Percentiles rank a stretch among this genome's conserved stretches.
phyloP scores from a whole-genome alignment of 768 basidiomycete species.

The Xanthoconium purpureum region DNA sequence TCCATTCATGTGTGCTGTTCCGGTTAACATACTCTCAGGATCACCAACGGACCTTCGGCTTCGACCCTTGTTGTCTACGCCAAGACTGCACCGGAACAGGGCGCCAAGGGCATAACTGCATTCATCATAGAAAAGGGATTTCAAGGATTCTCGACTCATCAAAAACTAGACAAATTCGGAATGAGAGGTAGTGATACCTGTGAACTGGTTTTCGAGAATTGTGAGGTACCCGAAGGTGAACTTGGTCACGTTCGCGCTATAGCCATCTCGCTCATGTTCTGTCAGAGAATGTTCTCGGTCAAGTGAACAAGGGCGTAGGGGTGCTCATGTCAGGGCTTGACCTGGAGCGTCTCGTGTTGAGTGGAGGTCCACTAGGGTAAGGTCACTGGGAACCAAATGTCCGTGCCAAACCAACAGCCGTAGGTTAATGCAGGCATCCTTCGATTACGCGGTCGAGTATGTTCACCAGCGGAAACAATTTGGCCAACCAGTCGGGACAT shows the following conservation, averaged over 20 bases:
- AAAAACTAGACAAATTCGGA: conserved; percentile 92
- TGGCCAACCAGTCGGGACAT: conserved; percentile 79
- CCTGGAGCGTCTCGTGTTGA: conserved; percentile 85
- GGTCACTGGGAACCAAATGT: conserved; percentile 9
- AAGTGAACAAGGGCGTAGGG: conserved; percentile 71
- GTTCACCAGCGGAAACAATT: conserved; percentile 95
- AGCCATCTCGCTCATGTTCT: neutral
- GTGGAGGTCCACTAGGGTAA: conserved; percentile 89
- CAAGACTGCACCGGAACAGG: conserved; percentile 73
- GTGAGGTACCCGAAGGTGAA: conserved; percentile 82
- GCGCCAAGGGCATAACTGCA: conserved; percentile 86
- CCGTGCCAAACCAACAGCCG: conserved; percentile 1
- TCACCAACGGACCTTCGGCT: conserved; percentile 90
- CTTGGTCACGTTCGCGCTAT: neutral
- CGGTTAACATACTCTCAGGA: conserved; percentile 49
- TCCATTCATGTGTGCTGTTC: neutral
- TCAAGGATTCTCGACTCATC: conserved; percentile 82
- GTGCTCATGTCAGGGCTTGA: conserved; percentile 96
- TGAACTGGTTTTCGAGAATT: conserved; percentile 89
- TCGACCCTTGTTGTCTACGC: conserved; percentile 93
- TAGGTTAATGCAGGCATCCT: conserved; percentile 91
- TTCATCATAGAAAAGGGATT: conserved; percentile 86
- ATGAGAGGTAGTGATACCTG: conserved; percentile 97
- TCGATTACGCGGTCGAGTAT: conserved; percentile 84
- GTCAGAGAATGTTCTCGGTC: conserved; percentile 80